A percentile compares a stretch with the other conserved stretches of the same genome.
Conservation (phyloP, 2,329 filamentous ascomycete genomes). For the Cercospora sp. region DNA sequence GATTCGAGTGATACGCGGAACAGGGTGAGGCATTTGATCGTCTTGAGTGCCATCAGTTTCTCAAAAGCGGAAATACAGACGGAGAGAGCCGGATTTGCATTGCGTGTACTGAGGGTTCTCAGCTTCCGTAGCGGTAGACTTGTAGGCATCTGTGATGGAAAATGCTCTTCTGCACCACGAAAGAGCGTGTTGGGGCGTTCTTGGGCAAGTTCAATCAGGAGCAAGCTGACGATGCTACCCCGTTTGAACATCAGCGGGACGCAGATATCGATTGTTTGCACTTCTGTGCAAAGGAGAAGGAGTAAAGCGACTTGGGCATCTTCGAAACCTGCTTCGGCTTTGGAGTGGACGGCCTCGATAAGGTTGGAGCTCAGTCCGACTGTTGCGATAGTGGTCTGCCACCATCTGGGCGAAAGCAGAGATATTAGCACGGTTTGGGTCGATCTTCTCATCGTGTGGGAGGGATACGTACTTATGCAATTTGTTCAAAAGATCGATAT, state of each 20-base stretch:
- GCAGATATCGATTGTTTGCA: not conserved
- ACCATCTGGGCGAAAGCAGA: not conserved
- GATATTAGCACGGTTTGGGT: no score
- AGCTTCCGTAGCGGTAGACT: not conserved
- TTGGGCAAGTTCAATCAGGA: not conserved
- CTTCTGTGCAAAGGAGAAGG: not conserved
- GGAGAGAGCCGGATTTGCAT: not conserved
- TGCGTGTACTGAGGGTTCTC: not conserved
- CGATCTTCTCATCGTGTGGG: no score
- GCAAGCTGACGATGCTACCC: not conserved
- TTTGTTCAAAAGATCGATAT: no score
- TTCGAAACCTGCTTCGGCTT: not conserved
- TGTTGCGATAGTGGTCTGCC: no score
- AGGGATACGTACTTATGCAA: no score
- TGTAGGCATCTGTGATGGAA: not conserved
- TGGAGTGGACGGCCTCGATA: not conserved
- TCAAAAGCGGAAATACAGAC: not conserved
- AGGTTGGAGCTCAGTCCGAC: not conserved
- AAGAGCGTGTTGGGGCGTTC: not conserved
- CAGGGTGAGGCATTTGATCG: not conserved
- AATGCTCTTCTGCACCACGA: not conserved
- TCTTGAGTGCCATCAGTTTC: not conserved
- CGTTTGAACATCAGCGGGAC: not conserved
- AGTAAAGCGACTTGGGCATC: not conserved
- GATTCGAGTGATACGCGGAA: not conserved